Evolutionary conservation across 176 grass and related monocot species (phyloP), one percentile per base, ranked within the genome.

Genomic region (Miscanthus lutarioriparius): DNA sequence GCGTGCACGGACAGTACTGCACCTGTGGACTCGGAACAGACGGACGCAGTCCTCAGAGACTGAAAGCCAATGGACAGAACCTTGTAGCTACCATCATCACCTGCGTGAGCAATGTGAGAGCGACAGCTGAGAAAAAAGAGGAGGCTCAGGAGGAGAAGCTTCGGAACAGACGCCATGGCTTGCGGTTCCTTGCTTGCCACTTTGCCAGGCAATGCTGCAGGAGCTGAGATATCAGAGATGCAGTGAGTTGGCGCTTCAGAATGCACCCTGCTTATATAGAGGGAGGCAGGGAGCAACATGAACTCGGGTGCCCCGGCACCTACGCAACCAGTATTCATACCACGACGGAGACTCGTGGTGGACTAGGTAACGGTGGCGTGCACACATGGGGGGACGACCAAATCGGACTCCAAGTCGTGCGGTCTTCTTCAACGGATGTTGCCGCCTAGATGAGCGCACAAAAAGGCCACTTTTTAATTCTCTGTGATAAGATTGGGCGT

Each of bases 11-110:
- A 80, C 15, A 74, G 7, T 75, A 47, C 10, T 58, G 32, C 39
- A 88, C 81, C 81, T 58, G 27, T 88, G 26, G 8, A 10, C 56
- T 84, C 26, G 6, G 82, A 88, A 75, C 87, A 88, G 27, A 45
- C 59, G 35, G 35, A 37, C 51, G 73, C 12, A 3, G 81, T 4
- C 14, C 79, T 84, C 20, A 56, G 76, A 1, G 58, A 35, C 33
- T 32, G 32, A 32, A 3, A 75, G 27, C 37, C 53, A 16, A 22
- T 10, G 8, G 78, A 20, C 28, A 84, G 45, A 30, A 84, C 47
- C 68, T 27, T 88, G 27, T 84, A 68, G 17, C 68, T 80, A 26
- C 36, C 59, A 35, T 41, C 75, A 15, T 8, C 25, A 5, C 67
- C 75, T 79, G 56, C 87, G 25, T 7, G 35, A 38, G 37, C 76